Conservation (phyloP, 1,284 basidiomycete species). For the Sanguinoderma infundibulare region DNA sequence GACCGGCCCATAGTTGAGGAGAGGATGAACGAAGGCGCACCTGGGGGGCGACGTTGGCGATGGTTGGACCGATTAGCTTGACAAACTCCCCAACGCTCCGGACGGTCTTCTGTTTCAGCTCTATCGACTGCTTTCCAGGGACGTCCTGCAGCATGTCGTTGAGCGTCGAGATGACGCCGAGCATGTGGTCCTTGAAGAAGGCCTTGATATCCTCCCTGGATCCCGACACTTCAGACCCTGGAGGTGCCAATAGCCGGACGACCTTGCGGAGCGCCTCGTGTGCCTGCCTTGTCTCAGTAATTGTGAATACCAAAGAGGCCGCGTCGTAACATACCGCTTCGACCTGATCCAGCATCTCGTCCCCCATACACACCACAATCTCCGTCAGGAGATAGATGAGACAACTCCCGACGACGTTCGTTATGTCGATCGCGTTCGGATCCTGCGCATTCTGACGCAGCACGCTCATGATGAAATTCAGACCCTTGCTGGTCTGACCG, state of each 20-base stretch:
- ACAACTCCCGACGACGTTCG: slow-evolving; percentile 64
- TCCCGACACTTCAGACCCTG: neutral
- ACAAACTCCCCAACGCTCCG: slow-evolving; percentile 83
- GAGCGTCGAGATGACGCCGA: slow-evolving; percentile 82
- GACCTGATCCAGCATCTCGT: slow-evolving; percentile 53
- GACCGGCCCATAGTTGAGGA: too few relatives aligned
- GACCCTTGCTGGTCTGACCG: slow-evolving; percentile 54
- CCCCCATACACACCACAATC: slow-evolving; percentile 78
- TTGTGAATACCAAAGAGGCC: neutral
- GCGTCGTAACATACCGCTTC: slow-evolving; percentile 44
- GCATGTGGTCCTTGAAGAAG: slow-evolving; percentile 76
- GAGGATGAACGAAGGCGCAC: slow-evolving; percentile 44
- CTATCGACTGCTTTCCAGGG: slow-evolving; percentile 70
- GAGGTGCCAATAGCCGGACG: slow-evolving; percentile 41
- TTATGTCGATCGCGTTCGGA: slow-evolving; percentile 47
- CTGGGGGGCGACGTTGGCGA: slow-evolving; percentile 84
- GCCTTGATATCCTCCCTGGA: slow-evolving; percentile 35
- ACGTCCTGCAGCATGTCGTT: slow-evolving; percentile 86
- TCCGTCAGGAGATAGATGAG: slow-evolving; percentile 72
- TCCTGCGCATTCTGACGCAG: slow-evolving; percentile 45
- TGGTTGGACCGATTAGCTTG: slow-evolving; percentile 69
- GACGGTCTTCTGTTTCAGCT: slow-evolving; percentile 75
- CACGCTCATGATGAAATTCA: slow-evolving; percentile 66
- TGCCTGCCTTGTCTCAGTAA: slow-evolving; percentile 46
- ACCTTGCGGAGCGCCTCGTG: slow-evolving; percentile 66